Percentiles rank a stretch among this genome's conserved stretches.
phyloP scores from a whole-genome alignment of 2,329 filamentous ascomycete species.

The Botrytis byssoidea region DNA sequence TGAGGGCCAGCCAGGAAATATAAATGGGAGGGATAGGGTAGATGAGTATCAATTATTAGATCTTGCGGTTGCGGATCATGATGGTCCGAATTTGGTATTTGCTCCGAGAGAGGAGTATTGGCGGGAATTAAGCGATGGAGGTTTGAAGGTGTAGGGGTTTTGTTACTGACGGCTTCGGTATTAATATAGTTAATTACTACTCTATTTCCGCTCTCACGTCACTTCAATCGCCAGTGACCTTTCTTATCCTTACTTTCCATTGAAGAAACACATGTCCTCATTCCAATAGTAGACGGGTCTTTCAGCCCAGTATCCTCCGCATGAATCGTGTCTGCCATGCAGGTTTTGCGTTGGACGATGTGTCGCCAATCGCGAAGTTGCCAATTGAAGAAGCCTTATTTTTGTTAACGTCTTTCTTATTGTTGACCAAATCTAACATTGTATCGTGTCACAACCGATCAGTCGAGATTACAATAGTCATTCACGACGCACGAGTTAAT shows the following conservation, averaged over 20 bases:
- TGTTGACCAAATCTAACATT: no score
- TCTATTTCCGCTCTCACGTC: neutral
- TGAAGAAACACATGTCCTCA: neutral
- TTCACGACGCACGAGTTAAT: fast-evolving
- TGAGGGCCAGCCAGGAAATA: neutral
- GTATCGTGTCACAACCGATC: no score
- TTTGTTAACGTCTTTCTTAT: no score
- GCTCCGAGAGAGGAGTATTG: neutral
- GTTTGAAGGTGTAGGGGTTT: neutral
- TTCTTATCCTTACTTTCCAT: neutral
- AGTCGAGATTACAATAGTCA: no score
- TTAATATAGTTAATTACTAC: neutral
- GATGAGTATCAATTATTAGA: neutral
- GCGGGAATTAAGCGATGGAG: neutral
- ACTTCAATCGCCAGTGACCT: neutral
- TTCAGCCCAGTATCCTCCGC: neutral
- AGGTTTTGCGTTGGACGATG: no score
- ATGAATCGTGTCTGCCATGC: no score
- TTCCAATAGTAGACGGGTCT: neutral
- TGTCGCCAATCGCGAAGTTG: no score
- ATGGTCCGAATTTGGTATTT: neutral
- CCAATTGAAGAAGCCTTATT: no score
- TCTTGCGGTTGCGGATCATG: neutral
- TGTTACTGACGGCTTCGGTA: neutral
- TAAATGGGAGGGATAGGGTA: neutral